Conservation (phyloP, 2,329 filamentous ascomycete species). For the Pseudogymnoascus sp. region DNA sequence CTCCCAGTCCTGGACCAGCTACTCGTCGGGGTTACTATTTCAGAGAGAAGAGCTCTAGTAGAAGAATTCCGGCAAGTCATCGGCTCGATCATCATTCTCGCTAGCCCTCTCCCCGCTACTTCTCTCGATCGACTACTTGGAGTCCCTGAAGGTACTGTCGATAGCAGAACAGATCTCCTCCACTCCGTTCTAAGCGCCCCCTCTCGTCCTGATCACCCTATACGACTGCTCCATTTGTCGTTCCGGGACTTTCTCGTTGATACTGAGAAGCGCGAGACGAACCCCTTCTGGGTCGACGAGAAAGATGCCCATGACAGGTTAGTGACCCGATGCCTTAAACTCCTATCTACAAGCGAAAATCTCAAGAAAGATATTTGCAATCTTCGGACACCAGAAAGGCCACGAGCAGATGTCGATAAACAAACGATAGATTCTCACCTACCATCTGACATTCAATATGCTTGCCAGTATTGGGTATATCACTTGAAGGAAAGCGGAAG, state of each 20-base stretch:
- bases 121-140: constrained; percentile 26
- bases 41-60: constrained; percentile 16
- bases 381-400: constrained; percentile 24
- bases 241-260: constrained; percentile 35
- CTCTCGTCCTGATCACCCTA: constrained; percentile 15
- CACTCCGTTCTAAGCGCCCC: constrained; percentile 32
- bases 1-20: constrained; percentile 18
- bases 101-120: constrained; percentile 25
- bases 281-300: constrained; percentile 33
- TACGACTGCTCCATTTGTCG: constrained; percentile 31
- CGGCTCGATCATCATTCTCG: constrained; percentile 17
- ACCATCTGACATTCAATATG: constrained; percentile 32
- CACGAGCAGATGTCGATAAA: constrained; percentile 21
- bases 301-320: constrained; percentile 28
- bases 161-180: constrained; percentile 23
- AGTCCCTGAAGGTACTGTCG: constrained; percentile 17
- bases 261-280: constrained; percentile 19
- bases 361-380: constrained; percentile 34
- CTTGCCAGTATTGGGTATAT: constrained; percentile 34
- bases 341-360: constrained; percentile 26
- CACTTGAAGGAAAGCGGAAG: constrained; percentile 27
- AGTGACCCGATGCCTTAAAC: constrained; percentile 29
- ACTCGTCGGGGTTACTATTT: constrained; percentile 10
- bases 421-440: constrained; percentile 21
- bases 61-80: constrained; percentile 24